Percentiles rank a stretch among this genome's conserved stretches.
Evolutionary conservation across 495 filamentous ascomycete species (phyloP).

Genomic region (Schizothecium vesticola): DNA sequence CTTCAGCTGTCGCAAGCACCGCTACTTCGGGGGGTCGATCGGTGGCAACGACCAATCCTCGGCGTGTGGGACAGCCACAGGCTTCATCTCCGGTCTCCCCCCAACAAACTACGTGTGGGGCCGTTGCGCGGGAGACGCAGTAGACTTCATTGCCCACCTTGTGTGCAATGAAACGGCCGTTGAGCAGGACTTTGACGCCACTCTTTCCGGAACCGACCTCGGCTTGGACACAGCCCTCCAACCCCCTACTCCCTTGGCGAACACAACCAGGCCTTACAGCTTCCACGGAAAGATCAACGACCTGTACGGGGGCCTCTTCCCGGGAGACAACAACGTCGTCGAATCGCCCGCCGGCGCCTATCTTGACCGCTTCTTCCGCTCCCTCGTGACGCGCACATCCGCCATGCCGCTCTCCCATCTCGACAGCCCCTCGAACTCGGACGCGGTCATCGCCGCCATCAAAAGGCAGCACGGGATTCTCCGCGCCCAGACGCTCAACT

Average conservation of each 20-base stretch:
- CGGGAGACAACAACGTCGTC: constrained; percentile 1
- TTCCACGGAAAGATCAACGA: constrained; percentile 4
- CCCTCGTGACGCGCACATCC: not conserved
- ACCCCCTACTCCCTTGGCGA: not conserved
- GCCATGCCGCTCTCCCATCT: not conserved
- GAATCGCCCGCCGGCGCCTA: not conserved
- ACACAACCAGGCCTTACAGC: not conserved
- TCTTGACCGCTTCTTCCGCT: constrained; percentile 6
- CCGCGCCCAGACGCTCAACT: constrained; percentile 5
- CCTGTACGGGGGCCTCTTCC: not conserved
- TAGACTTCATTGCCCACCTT: not conserved
- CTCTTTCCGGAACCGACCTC: not conserved
- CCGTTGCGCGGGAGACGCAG: not conserved
- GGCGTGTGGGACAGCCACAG: too few species aligned
- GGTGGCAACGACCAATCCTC: not conserved
- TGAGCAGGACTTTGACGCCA: constrained; percentile 7
- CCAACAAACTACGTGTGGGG: constrained; percentile 3
- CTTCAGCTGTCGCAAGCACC: constrained; percentile 1
- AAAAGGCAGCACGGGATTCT: constrained; percentile 6
- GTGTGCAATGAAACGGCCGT: not conserved
- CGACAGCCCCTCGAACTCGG: not conserved
- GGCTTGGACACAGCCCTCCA: not conserved
- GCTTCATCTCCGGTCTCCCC: not conserved
- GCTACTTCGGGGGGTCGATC: not conserved
- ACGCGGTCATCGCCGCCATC: not conserved